Evolutionary conservation across 495 filamentous ascomycete genomes (phyloP).

Genomic region (Bombardia bombarda): DNA sequence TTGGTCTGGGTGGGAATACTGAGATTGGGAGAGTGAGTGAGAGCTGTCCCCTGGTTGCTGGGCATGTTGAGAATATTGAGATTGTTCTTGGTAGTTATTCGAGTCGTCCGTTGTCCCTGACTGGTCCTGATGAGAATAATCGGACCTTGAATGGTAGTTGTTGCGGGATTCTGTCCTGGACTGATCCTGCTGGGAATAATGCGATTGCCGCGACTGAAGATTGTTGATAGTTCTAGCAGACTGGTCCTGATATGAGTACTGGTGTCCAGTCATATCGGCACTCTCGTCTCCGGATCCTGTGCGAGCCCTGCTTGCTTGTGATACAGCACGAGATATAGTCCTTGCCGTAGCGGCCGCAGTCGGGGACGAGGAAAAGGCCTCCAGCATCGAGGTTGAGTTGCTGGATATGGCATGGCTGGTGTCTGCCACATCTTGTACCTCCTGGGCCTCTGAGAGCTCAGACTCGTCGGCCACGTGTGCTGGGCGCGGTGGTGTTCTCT

Average conservation of each 20-base stretch:
- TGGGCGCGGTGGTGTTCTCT: slow-evolving; percentile 14
- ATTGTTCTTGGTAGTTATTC: neutral
- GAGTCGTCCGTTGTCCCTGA: too few species aligned
- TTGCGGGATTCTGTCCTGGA: neutral
- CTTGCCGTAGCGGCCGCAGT: slow-evolving; percentile 55
- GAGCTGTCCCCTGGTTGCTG: too few species aligned
- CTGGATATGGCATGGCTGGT: slow-evolving; percentile 33
- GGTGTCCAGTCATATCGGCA: neutral
- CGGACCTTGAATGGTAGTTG: neutral
- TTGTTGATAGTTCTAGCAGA: slow-evolving; percentile 3
- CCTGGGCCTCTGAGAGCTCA: slow-evolving; percentile 8
- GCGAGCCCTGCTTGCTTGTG: slow-evolving; percentile 30
- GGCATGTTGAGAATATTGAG: too few species aligned
- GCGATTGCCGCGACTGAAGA: neutral
- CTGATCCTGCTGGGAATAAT: too few species aligned
- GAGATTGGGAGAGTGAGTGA: too few species aligned
- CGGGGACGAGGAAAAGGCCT: slow-evolving; percentile 58
- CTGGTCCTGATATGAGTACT: slow-evolving; percentile 7
- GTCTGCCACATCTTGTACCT: slow-evolving; percentile 25
- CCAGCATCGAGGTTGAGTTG: slow-evolving; percentile 46
- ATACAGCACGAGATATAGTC: slow-evolving; percentile 44
- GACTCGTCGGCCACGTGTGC: slow-evolving; percentile 13
- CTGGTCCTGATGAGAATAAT: neutral
- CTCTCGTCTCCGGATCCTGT: slow-evolving; percentile 4
- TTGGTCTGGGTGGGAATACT: neutral